Evolutionary conservation across 2,329 filamentous ascomycete genomes (phyloP).

Genomic region (Pseudogymnoascus sp.): DNA sequence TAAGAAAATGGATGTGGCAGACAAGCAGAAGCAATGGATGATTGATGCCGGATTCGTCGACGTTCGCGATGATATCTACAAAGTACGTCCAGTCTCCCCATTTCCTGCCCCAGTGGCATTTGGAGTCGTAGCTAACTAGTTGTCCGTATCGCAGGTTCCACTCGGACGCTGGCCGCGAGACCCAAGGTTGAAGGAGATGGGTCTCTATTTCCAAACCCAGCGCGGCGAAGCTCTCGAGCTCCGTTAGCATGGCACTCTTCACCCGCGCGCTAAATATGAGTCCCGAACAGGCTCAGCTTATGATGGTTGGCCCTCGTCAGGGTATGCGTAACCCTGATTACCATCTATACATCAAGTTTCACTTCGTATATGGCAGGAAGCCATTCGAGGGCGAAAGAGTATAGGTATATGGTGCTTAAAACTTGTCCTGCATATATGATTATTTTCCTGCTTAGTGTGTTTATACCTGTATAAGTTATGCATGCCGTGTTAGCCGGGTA

Average conservation of each 20-base stretch:
- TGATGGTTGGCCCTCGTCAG: constrained; percentile 13
- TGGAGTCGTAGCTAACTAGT: not conserved
- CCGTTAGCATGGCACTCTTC: constrained; percentile 15
- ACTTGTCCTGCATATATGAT: not conserved
- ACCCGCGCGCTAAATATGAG: constrained; percentile 15
- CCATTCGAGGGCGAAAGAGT: constrained; percentile 4
- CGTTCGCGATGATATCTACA: constrained; percentile 23
- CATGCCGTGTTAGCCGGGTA: not conserved
- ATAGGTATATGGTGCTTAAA: not conserved
- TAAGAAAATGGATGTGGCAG: constrained; percentile 15
- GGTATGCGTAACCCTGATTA: constrained; percentile 15
- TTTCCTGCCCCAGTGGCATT: not conserved
- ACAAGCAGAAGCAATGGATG: constrained; percentile 20
- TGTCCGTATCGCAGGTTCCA: constrained; percentile 21
- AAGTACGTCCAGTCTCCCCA: not conserved
- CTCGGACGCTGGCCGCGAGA: constrained; percentile 36
- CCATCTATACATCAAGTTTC: constrained; percentile 15
- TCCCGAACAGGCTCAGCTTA: constrained; percentile 13
- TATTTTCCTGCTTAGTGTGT: not conserved
- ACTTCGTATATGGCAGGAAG: constrained; percentile 25
- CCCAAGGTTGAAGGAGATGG: constrained; percentile 33
- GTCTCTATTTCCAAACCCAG: constrained; percentile 19
- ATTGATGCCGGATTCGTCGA: constrained; percentile 36
- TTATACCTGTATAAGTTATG: not conserved
- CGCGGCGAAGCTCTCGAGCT: constrained; percentile 16